A percentile compares a stretch with the other conserved stretches of the same genome.
These are phyloP conservation scores for Sporothrix curviconia DNA, from an alignment of 2,329 filamentous ascomycete species.

Conservation along the genomic window DNA sequence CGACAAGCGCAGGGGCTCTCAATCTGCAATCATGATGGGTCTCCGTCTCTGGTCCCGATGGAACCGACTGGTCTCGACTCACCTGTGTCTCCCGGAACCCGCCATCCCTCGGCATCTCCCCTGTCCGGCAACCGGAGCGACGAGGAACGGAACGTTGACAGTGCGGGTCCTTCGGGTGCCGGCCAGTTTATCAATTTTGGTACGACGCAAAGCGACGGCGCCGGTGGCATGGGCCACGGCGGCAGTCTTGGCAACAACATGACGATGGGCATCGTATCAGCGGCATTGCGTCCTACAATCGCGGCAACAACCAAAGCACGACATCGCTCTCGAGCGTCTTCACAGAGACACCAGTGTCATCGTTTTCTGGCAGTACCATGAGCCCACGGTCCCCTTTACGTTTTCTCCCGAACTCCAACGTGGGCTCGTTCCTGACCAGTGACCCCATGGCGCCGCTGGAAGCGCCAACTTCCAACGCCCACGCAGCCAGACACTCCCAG, in stretches of 20 bases:
- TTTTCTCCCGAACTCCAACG: slow-evolving; percentile 70
- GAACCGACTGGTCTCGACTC: slow-evolving; percentile 55
- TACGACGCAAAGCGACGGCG: not conserved
- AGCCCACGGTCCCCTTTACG: slow-evolving; percentile 66
- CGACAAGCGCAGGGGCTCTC: slow-evolving; percentile 49
- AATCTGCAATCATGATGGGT: slow-evolving; percentile 35
- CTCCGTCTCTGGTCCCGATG: slow-evolving; percentile 41
- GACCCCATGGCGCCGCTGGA: slow-evolving; percentile 34
- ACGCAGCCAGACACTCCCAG: slow-evolving; percentile 82
- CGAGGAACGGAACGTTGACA: slow-evolving; percentile 54
- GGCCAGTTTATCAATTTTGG: slow-evolving; percentile 2
- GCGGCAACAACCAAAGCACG: slow-evolving; percentile 59
- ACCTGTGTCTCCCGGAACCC: slow-evolving; percentile 60
- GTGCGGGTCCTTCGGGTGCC: not conserved
- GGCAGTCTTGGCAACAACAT: not conserved
- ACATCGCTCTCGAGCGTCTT: slow-evolving; percentile 63
- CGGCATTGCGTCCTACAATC: slow-evolving; percentile 42
- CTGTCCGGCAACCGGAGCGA: slow-evolving; percentile 64
- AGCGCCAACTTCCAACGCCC: slow-evolving; percentile 60
- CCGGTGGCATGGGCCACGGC: not conserved
- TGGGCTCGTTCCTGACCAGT: slow-evolving; percentile 52
- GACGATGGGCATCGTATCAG: slow-evolving; percentile 14
- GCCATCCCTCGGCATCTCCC: slow-evolving; percentile 60
- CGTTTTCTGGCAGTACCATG: slow-evolving; percentile 64
- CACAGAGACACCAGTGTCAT: slow-evolving; percentile 55